Evolutionary conservation across 1,284 basidiomycete genomes (phyloP).

Genomic region (Spongiforma sp.): DNA sequence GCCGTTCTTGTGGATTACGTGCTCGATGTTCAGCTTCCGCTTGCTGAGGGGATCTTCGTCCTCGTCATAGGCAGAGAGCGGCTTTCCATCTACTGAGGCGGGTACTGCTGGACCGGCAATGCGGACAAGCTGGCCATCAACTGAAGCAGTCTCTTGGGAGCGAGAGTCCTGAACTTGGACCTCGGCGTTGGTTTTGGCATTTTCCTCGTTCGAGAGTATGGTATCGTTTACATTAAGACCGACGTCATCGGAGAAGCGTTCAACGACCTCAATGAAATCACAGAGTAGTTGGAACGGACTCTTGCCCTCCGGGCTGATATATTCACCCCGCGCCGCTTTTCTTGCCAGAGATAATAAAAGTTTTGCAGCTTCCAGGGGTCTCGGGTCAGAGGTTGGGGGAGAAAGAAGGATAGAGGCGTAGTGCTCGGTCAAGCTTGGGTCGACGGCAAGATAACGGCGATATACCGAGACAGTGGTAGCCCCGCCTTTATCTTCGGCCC

Average conservation of each 20-base stretch:
- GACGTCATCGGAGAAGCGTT: conserved; percentile 91
- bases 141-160: conserved; percentile 51
- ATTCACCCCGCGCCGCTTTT: conserved; percentile 83
- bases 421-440: conserved; percentile 85
- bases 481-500: conserved; percentile 90
- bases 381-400: conserved; percentile 66
- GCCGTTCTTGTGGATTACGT: conserved; percentile 86
- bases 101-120: conserved; percentile 74
- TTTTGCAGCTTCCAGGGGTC: conserved; percentile 94
- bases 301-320: conserved; percentile 91
- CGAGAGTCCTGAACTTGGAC: conserved; percentile 42
- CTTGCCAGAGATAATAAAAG: conserved; percentile 84
- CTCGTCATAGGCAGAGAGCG: conserved; percentile 64
- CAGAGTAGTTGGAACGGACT: conserved; percentile 94
- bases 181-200: conserved; percentile 50
- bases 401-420: conserved; percentile 83
- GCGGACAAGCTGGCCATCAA: conserved; percentile 71
- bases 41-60: conserved; percentile 82
- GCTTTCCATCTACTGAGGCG: conserved; percentile 55
- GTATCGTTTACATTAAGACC: conserved; percentile 88
- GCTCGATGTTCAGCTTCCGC: conserved; percentile 86
- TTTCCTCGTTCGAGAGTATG: conserved; percentile 53
- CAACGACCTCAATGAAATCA: conserved; percentile 93
- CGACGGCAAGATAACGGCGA: conserved; percentile 87
- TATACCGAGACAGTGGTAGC: conserved; percentile 87